Base-by-base conservation (phyloP, 257 asterid species). In the Scutellaria minor region DNA sequence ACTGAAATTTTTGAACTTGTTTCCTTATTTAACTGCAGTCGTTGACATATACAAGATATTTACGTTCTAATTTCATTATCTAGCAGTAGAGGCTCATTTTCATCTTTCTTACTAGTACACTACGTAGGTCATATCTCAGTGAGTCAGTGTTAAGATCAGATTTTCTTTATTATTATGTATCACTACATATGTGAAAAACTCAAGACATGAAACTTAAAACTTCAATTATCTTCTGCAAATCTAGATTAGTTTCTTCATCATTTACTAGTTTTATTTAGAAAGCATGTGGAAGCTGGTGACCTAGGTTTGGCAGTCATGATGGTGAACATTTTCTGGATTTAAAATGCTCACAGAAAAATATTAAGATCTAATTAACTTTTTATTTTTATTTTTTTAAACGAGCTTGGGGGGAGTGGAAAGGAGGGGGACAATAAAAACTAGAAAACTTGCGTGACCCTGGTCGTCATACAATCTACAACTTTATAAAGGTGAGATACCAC, bases 71-170 rank as follows among this genome's bases (percentile, higher is more conserved):
- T 77, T 48, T 22, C 18, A 24, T 41, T 7, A 14, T 9, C 11
- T 24, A 14, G 41, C 39, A 4, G 69, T 52, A 18, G 7, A 8
- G 10, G 59, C 42, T 60, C 37, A 37, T 69, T 45, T 61, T 45
- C 50, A 56, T 39, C 46, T 35, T 9, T 22, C 37, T 48, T 51
- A 64, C 61, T 24, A 64, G 37, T 57, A 54, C 55, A 41, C 59
- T 35, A 20, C 6, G 53, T 50, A 10, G 50, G 7, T 13, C 18
- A 57, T 68, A 39, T 9, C 14, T 47, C 47, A n/a, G 18, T 18
- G 18, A 18, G 18, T 18, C 18, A 18, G 68, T 58, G 75, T 48
- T 57, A 48, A 48, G 2, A 37, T 7, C 51, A 18, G 6, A 39
- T 6, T 13, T 22, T 54, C 12, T 41, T 12, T 42, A 5, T 3